A percentile compares a stretch with the other conserved stretches of the same genome.
Evolutionary conservation across 257 asterid genomes (phyloP).

Genomic region (Leptodermis oblonga): DNA sequence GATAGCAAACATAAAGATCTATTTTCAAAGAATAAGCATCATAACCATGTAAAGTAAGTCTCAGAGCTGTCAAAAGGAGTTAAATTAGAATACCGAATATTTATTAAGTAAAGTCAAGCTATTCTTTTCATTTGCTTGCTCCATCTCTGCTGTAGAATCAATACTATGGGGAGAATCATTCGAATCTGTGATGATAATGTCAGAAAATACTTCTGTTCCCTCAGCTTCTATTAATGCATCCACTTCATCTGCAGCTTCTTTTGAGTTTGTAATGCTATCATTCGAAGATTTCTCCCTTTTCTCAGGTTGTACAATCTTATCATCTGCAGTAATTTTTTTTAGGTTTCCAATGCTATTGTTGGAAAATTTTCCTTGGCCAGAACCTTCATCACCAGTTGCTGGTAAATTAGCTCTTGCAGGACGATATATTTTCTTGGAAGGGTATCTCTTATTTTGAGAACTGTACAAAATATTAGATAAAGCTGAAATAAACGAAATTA

Average conservation of each 20-base stretch:
- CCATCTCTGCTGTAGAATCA: conserved; percentile 30
- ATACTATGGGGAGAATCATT: conserved; percentile 24
- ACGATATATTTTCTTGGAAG: conserved; percentile 47
- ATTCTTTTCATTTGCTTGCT: conserved; percentile 29
- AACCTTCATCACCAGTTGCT: conserved; percentile 34
- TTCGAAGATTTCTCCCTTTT: conserved; percentile 27
- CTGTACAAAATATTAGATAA: conserved; percentile 39
- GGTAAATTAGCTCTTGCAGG: conserved; percentile 36
- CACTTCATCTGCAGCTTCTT: conserved; percentile 24
- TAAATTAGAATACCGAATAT: conserved; percentile 25
- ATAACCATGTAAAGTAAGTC: not conserved
- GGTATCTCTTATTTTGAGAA: conserved; percentile 57
- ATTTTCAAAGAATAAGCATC: not conserved
- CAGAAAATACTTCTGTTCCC: conserved; percentile 23
- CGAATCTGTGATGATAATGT: conserved; percentile 20
- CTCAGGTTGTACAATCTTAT: conserved; percentile 27
- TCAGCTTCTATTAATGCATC: conserved; percentile 18
- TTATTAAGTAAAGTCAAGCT: conserved; percentile 26
- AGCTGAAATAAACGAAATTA: conserved; percentile 6
- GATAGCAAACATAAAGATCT: not conserved
- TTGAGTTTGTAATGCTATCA: conserved; percentile 24
- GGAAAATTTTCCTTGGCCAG: conserved; percentile 32
- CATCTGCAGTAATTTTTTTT: conserved; percentile 31
- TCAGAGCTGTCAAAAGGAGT: not conserved
- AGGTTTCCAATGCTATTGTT: conserved; percentile 25